A percentile compares a stretch with the other conserved stretches of the same genome.
phyloP scores from a whole-genome alignment of 2,329 filamentous ascomycete species.

The Trichoderma brevicompactum region DNA sequence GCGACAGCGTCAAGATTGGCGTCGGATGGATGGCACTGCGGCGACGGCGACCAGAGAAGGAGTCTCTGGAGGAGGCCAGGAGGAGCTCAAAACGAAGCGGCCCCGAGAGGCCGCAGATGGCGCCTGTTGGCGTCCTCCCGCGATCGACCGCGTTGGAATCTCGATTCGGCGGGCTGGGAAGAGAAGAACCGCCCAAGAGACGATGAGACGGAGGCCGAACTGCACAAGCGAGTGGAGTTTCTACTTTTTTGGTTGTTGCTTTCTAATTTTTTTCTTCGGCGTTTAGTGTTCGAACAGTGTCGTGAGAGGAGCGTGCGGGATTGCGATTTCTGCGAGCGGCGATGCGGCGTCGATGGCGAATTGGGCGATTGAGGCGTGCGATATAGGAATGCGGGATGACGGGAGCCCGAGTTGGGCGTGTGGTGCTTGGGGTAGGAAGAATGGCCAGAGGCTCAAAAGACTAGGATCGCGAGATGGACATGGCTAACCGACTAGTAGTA shows the following conservation, averaged over 20 bases:
- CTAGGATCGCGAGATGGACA: conserved; percentile 23
- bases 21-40: conserved; percentile 10
- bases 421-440: not conserved
- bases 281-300: not conserved
- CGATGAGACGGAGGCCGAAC: not conserved
- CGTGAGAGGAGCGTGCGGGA: not conserved
- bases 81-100: conserved; percentile 13
- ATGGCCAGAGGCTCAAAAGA: not conserved
- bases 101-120: conserved; percentile 27
- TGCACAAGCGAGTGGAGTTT: not conserved
- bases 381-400: not conserved
- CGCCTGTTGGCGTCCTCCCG: conserved; percentile 20
- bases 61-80: conserved; percentile 12
- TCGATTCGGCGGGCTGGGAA: not conserved
- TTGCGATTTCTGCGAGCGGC: not conserved
- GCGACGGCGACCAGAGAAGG: conserved; percentile 2
- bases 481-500: not conserved
- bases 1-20: conserved; percentile 32
- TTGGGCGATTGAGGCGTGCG: not conserved
- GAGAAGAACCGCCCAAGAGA: not conserved
- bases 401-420: not conserved
- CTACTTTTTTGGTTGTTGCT: not conserved
- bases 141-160: conserved; percentile 9
- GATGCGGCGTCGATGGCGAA: not conserved
- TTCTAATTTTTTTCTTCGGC: not conserved